Evolutionary conservation across 352 stramenopile species (phyloP).

Genomic region (Pythium oligandrum): DNA sequence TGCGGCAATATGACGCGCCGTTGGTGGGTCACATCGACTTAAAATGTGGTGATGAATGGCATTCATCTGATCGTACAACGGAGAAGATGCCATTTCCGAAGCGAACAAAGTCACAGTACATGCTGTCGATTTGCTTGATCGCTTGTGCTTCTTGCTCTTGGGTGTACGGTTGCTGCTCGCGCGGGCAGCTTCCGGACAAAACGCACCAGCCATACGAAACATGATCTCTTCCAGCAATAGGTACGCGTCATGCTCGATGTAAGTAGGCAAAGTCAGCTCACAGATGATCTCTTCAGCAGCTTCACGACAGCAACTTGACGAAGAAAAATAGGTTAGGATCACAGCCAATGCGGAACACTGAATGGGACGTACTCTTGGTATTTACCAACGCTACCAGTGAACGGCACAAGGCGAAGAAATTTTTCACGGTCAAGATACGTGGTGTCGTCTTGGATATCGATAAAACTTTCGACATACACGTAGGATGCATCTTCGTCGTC

Average conservation of each 20-base stretch:
- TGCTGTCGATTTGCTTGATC: slow-evolving; percentile 3
- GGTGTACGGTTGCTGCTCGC: not conserved
- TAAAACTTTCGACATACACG: slow-evolving; percentile 69
- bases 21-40: slow-evolving; percentile 53
- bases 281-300: slow-evolving; percentile 45
- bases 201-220: slow-evolving; percentile 66
- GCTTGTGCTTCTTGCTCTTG: slow-evolving; percentile 1
- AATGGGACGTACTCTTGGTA: slow-evolving; percentile 44
- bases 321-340: not conserved
- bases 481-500: slow-evolving; percentile 60
- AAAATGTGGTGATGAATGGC: slow-evolving; percentile 66
- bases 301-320: slow-evolving; percentile 45
- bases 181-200: slow-evolving; percentile 32
- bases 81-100: slow-evolving; percentile 28
- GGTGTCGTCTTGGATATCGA: slow-evolving; percentile 38
- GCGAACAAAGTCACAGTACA: not conserved
- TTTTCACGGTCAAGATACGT: slow-evolving; percentile 24
- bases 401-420: slow-evolving; percentile 41
- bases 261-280: slow-evolving; percentile 38
- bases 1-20: slow-evolving; percentile 37
- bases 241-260: slow-evolving; percentile 65
- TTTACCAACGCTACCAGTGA: slow-evolving; percentile 29
- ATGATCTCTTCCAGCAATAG: slow-evolving; percentile 66
- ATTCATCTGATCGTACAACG: slow-evolving; percentile 72
- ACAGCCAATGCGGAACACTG: not conserved